Base-by-base conservation (phyloP, 2,329 filamentous ascomycete species). In the Penicillium sp. region DNA sequence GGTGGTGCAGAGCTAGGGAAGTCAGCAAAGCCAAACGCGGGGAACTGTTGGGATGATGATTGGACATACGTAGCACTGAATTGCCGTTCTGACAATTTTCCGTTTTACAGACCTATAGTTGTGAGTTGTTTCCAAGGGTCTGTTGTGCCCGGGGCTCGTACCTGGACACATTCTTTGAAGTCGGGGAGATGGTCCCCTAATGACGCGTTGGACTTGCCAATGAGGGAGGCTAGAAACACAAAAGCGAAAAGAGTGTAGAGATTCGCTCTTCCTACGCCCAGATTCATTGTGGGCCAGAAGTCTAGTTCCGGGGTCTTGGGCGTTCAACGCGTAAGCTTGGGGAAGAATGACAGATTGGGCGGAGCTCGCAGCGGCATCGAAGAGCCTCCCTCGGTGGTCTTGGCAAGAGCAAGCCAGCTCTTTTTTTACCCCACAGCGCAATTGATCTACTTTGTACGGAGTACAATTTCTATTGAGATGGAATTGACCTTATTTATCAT, bases 121-220 rank as follows among this genome's bases (percentile, higher is more conserved):
- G 49, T 61, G 58, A 59, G 55, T 51, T 50, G 48, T 46, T 53
- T 45, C 24, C 24, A 32, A 33, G 42, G 35, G 29, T 33, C 29
- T 19, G 31, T 45, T 40, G 24, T 44, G 34, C 21, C 10, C 40
- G 43, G 42, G 15, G 26, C 29, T 45, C 43, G 56, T 74, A 95
- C 91, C 76, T 88, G 72, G 46, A 97, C 81, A 67, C 93, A 98
- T 68, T 89, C 77, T 64, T 77, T 79, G 68, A 98, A 98, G 63
- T 95, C 89, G 17, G 88, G 88, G 52, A 95, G 75, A 48, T 82
- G 79, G 69, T 98, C 93, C 57, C 93, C 93, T 43, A 83, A 62
- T 4, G 90, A 96, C 26, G 89, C 93, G 47, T 75, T 70, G 15
- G 75, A 69, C 21, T 62, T 61, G 35, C 66, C 66, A 48, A 67